Evolutionary conservation across 306 rosid species (phyloP).

Genomic region (Astragalus glycyphyllos): DNA sequence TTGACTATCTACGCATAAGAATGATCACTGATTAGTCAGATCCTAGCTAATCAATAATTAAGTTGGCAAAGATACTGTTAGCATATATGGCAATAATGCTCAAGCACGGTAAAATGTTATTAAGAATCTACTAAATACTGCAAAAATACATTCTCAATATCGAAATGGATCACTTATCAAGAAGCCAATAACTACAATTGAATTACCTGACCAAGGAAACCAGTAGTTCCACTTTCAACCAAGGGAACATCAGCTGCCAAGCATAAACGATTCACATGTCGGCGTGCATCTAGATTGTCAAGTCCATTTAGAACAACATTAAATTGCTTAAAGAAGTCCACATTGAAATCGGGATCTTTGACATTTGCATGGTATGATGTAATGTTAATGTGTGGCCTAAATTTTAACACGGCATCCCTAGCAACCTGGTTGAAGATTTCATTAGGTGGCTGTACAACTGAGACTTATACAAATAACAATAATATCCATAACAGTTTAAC

Average conservation of each 20-base stretch:
- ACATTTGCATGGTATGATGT: slow-evolving; percentile 93
- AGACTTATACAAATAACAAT: slow-evolving; percentile 30
- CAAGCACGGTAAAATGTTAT: slow-evolving; percentile 15
- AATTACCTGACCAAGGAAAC: slow-evolving; percentile 97
- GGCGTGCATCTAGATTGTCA: slow-evolving; percentile 97
- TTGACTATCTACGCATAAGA: slow-evolving; percentile 13
- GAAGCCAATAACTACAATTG: slow-evolving; percentile 37
- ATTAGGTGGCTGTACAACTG: slow-evolving; percentile 40
- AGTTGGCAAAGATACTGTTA: background rate
- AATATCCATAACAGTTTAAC: slow-evolving; percentile 34
- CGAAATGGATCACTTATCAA: slow-evolving; percentile 11
- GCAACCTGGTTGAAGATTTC: slow-evolving; percentile 78
- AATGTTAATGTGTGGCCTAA: slow-evolving; percentile 89
- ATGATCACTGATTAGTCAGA: background rate
- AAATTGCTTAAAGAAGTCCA: slow-evolving; percentile 91
- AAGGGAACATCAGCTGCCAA: slow-evolving; percentile 95
- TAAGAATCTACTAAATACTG: slow-evolving; percentile 5
- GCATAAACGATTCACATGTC: slow-evolving; percentile 96
- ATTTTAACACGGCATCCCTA: slow-evolving; percentile 94
- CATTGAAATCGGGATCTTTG: slow-evolving; percentile 81
- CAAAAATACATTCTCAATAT: background rate
- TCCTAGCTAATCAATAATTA: slow-evolving; percentile 7
- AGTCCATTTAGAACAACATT: slow-evolving; percentile 95
- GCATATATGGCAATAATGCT: slow-evolving; percentile 11
- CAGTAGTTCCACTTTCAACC: slow-evolving; percentile 99